Percentiles rank a stretch among this genome's conserved stretches.
Conservation (phyloP, 345 rosid genomes). For the Luvunga scandens region DNA sequence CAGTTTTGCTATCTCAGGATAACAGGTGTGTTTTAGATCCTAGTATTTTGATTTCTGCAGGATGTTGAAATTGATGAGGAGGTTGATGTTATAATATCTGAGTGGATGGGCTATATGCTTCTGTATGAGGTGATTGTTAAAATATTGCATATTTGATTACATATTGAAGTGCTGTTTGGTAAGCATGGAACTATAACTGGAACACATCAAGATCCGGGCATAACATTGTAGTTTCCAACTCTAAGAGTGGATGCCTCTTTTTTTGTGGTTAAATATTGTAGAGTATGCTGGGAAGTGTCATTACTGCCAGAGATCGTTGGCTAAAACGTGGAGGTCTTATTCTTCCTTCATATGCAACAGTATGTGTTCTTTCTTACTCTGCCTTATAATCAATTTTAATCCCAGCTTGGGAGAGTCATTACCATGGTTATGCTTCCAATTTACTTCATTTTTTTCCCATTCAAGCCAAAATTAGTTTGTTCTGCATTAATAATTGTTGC, state of each 20-base stretch:
- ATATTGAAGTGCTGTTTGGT: neutral
- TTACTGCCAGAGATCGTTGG: slow-evolving; percentile 96
- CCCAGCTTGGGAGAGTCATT: neutral
- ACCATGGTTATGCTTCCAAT: neutral
- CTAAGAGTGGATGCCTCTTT: neutral
- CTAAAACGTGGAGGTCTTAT: slow-evolving; percentile 90
- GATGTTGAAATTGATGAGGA: slow-evolving; percentile 94
- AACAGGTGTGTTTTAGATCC: neutral
- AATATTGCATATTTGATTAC: slow-evolving; percentile 18
- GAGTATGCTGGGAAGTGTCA: slow-evolving; percentile 99
- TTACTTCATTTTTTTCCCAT: neutral
- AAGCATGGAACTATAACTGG: neutral
- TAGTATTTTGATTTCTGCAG: slow-evolving; percentile 39
- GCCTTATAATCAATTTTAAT: neutral
- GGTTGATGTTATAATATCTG: slow-evolving; percentile 94
- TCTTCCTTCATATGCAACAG: slow-evolving; percentile 91
- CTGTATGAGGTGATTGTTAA: slow-evolving; percentile 72
- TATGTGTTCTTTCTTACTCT: slow-evolving; percentile 24
- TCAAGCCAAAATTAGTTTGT: neutral
- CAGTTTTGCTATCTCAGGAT: neutral
- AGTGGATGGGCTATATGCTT: slow-evolving; percentile 99
- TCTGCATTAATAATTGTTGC: neutral
- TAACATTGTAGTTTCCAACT: neutral
- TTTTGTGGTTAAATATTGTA: slow-evolving; percentile 17
- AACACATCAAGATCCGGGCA: slow-evolving; percentile 1